Evolutionary conservation across 331 rosid genomes (phyloP), one percentile per base, ranked within the genome.

Genomic region (Telfairia occidentalis): DNA sequence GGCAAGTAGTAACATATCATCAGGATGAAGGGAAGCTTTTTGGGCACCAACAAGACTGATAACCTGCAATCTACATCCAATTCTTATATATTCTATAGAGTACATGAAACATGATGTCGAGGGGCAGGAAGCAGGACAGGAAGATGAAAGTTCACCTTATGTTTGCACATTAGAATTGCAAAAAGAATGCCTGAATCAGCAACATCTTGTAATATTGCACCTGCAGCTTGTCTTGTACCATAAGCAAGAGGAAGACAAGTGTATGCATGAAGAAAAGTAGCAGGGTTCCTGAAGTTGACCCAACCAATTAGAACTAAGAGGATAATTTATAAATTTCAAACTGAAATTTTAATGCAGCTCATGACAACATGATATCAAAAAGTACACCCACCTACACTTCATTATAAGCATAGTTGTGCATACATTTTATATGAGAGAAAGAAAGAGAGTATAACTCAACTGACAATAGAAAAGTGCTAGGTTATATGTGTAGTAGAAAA

Each of bases 11-110:
- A 93, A 78, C 90, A 91, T 88, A 75, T 93, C 98, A 84, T 93
- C 98, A 4, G 98, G 97, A 84, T 93, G 97, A 71, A 93, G 98
- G 78, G 98, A 83, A 74, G 97, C 98, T 84, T 93, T 93, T 79
- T 91, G 97, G 75, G 98, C 98, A 78, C 98, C 97, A 65, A 86
- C 89, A 77, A 93, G 88, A 85, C 98, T 84, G 87, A 90, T 81
- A 60, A 93, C 97, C 98, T 93, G 88, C 86, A 85, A 78, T 77
- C 81, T 77, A 85, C 79, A 78, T 84, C 79, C 70, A 73, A 78
- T 37, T 71, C 65, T 85, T 75, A 69, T 81, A 21, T 28, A 55
- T 65, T 73, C 79, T 53, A 74, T 16, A 38, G 40, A 52, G 35
- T 34, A 59, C 42, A 78, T 46, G 58, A 48, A 38, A 21, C 2